Percentiles rank a stretch among this genome's conserved stretches.
Conservation (phyloP, 202 grass and related monocot genomes). For the Schoenoplectus triqueter region DNA sequence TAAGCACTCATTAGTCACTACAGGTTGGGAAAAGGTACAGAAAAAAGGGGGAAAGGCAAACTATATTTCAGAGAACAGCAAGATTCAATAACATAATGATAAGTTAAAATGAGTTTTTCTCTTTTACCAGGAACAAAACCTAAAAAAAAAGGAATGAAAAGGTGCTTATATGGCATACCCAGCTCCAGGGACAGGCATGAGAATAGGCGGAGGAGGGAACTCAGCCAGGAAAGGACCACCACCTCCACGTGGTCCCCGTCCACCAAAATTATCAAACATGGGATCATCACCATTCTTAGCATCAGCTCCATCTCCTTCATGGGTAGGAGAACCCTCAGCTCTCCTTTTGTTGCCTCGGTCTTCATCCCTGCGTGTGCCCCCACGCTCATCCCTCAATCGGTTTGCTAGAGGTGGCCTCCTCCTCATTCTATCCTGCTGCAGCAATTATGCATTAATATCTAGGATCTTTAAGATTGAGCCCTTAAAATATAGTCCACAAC, state of each 20-base stretch:
- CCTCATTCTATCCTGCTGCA: slow-evolving; percentile 67
- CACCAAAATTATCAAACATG: slow-evolving; percentile 75
- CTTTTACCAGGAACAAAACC: neutral
- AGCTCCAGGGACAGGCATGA: slow-evolving; percentile 96
- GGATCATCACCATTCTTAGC: slow-evolving; percentile 55
- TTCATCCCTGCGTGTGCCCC: slow-evolving; percentile 58
- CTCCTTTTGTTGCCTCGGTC: slow-evolving; percentile 71
- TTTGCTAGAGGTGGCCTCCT: slow-evolving; percentile 59
- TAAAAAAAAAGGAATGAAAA: neutral
- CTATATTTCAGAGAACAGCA: neutral
- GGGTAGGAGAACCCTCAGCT: slow-evolving; percentile 60
- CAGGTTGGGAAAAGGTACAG: neutral
- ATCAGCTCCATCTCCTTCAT: slow-evolving; percentile 56
- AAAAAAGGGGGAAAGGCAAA: neutral
- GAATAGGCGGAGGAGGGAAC: slow-evolving; percentile 76
- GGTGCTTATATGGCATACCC: slow-evolving; percentile 55
- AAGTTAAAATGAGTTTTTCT: neutral
- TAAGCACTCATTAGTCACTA: neutral
- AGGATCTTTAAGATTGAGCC: too few relatives aligned
- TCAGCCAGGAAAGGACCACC: slow-evolving; percentile 74
- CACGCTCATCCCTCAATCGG: slow-evolving; percentile 74
- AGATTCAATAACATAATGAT: neutral
- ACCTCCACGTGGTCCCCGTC: slow-evolving; percentile 48
- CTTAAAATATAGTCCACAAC: too few relatives aligned
- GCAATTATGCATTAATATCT: slow-evolving; percentile 41